Conservation (phyloP, 148 eudicot species). For the Vaccinium myrtillus region DNA sequence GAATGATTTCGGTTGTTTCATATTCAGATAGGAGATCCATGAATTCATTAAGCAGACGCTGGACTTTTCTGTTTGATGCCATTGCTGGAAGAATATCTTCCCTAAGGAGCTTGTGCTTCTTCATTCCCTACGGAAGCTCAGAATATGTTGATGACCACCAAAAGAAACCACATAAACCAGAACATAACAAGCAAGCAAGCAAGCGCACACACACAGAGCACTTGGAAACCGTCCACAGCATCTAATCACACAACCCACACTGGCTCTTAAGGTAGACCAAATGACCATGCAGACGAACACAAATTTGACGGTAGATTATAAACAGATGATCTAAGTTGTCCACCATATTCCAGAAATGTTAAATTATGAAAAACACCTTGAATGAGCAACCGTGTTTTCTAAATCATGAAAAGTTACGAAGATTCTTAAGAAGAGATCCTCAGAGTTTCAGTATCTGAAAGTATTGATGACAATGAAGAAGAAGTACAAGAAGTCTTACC, state of each 20-base stretch:
- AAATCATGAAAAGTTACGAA: constrained; percentile 5
- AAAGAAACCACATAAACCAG: neutral
- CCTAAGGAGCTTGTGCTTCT: constrained; percentile 82
- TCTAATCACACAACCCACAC: neutral
- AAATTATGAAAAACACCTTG: neutral
- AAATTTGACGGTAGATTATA: neutral
- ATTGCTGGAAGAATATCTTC: constrained; percentile 96
- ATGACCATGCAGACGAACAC: neutral
- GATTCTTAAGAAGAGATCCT: constrained; percentile 2
- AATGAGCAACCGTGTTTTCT: neutral
- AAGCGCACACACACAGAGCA: neutral
- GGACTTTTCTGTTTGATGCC: constrained; percentile 95
- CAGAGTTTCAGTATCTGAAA: neutral
- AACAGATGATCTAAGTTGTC: neutral
- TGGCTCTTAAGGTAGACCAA: neutral
- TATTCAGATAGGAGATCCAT: constrained; percentile 97
- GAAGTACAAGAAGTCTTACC: constrained; percentile 42
- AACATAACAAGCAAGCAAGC: too few species aligned
- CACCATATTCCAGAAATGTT: neutral
- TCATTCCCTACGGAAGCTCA: constrained; percentile 64
- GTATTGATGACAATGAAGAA: neutral
- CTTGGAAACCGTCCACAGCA: neutral
- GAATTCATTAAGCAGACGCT: constrained; percentile 85
- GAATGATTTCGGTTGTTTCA: constrained; percentile 34
- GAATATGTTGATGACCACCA: constrained; percentile 1